Percentiles rank a stretch among this genome's conserved stretches.
Evolutionary conservation across 2,329 filamentous ascomycete genomes (phyloP).

Genomic region (Cladosporium sp.): DNA sequence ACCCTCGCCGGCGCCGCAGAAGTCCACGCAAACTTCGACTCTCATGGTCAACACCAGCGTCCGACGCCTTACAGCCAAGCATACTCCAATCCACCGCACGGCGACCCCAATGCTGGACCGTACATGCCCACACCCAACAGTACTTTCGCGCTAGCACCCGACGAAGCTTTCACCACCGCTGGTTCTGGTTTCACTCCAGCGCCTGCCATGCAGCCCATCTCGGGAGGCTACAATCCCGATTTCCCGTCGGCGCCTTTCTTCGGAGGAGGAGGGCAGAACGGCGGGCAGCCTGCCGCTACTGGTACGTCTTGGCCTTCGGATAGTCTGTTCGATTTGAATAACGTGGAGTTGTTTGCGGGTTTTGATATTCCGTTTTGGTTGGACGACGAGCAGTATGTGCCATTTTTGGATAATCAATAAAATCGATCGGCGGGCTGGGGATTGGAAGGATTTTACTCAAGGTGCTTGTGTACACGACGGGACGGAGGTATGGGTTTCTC

Average conservation of each 20-base stretch:
- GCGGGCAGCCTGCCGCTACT: background rate
- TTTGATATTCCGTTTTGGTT: slow-evolving; percentile 36
- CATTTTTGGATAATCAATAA: slow-evolving; percentile 8
- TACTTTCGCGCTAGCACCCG: slow-evolving; percentile 1
- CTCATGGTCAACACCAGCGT: background rate
- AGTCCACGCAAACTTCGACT: slow-evolving; percentile 6
- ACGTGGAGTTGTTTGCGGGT: slow-evolving; percentile 29
- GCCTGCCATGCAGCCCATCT: background rate
- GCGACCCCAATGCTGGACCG: background rate
- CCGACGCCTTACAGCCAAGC: background rate
- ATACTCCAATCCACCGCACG: background rate
- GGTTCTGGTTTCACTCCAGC: background rate
- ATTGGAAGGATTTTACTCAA: no score
- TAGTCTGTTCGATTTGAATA: slow-evolving; percentile 14
- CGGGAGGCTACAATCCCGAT: slow-evolving; percentile 7
- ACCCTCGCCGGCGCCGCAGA: slow-evolving; percentile 11
- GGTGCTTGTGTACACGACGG: background rate
- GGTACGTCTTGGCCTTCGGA: slow-evolving; percentile 7
- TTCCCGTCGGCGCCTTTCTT: slow-evolving; percentile 10
- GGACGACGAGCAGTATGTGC: slow-evolving; percentile 30
- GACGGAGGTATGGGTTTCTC: no score
- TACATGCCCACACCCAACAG: slow-evolving; percentile 6
- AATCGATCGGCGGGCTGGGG: no score
- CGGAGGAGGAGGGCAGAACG: background rate
- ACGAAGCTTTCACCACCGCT: background rate